Conservation (phyloP, 768 basidiomycete species). For the Rubroboletus pulcherrimus region DNA sequence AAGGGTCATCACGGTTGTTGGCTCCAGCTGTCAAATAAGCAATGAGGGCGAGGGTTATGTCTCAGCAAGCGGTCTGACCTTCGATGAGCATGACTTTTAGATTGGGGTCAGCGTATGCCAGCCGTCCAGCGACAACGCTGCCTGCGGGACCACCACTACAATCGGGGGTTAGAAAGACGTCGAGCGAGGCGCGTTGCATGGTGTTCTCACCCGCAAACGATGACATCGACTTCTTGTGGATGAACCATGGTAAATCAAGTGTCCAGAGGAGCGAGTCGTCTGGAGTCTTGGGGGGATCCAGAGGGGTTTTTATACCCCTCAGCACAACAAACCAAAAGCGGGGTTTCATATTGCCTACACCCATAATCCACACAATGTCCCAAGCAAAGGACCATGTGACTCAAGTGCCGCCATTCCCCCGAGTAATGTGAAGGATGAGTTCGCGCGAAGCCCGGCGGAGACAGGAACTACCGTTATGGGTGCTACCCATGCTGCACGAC, state of each 20-base stretch:
- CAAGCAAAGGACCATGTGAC: conserved; percentile 16
- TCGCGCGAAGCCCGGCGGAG: neutral
- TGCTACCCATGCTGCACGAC: neutral
- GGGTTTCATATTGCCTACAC: neutral
- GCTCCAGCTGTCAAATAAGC: conserved; percentile 46
- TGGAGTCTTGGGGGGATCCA: neutral
- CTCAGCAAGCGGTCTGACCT: conserved; percentile 35
- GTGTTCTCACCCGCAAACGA: conserved; percentile 51
- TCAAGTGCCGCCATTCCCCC: neutral
- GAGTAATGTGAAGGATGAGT: neutral
- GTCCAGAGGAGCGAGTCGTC: neutral
- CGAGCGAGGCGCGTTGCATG: neutral
- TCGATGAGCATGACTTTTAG: conserved; percentile 75
- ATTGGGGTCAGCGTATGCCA: conserved; percentile 69
- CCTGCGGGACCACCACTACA: conserved; percentile 60
- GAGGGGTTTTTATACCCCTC: conserved; percentile 13
- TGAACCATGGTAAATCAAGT: conserved; percentile 37
- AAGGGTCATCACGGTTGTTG: conserved; percentile 71
- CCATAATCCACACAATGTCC: neutral
- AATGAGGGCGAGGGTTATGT: neutral
- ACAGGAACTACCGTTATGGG: neutral
- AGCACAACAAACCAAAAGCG: conserved; percentile 2
- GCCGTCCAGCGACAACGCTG: conserved; percentile 63
- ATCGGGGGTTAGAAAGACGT: conserved; percentile 6
- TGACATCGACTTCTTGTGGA: conserved; percentile 70